Evolutionary conservation across 441 rosid genomes (phyloP).

Genomic region (Pelargonium citronellum): DNA sequence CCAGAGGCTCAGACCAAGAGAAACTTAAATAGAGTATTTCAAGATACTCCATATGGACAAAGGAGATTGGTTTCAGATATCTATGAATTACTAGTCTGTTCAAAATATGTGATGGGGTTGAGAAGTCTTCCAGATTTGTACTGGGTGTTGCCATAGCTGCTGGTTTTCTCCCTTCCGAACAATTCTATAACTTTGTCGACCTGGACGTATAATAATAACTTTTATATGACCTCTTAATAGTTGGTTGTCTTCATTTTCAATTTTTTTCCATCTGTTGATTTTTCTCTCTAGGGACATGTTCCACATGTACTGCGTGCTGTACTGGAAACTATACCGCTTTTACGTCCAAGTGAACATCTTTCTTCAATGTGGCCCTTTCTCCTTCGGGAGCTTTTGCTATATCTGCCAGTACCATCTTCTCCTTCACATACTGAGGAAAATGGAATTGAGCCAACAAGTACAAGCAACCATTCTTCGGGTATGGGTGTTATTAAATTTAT

Average conservation of each 20-base stretch:
- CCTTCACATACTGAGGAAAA: constrained; percentile 45
- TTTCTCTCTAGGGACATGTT: constrained; percentile 53
- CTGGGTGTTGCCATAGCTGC: not conserved
- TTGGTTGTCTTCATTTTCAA: not conserved
- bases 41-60: not conserved
- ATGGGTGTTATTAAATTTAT: constrained; percentile 10
- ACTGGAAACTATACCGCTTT: constrained; percentile 70
- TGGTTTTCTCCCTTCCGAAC: not conserved
- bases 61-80: not conserved
- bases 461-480: constrained; percentile 43
- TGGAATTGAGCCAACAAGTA: constrained; percentile 37
- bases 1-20: not conserved
- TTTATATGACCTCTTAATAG: not conserved
- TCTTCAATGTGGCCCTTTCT: constrained; percentile 82
- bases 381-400: constrained; percentile 60
- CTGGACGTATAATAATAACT: not conserved
- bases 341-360: constrained; percentile 70
- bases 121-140: constrained; percentile 1
- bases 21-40: not conserved
- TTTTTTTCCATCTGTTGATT: not conserved
- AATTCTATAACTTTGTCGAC: not conserved
- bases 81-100: not conserved
- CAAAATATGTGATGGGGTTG: not conserved
- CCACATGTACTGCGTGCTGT: constrained; percentile 76
- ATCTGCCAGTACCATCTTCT: constrained; percentile 70